Conservation (phyloP, 225 moss, liverwort and hornwort species). For the Lunularia cruciata region DNA sequence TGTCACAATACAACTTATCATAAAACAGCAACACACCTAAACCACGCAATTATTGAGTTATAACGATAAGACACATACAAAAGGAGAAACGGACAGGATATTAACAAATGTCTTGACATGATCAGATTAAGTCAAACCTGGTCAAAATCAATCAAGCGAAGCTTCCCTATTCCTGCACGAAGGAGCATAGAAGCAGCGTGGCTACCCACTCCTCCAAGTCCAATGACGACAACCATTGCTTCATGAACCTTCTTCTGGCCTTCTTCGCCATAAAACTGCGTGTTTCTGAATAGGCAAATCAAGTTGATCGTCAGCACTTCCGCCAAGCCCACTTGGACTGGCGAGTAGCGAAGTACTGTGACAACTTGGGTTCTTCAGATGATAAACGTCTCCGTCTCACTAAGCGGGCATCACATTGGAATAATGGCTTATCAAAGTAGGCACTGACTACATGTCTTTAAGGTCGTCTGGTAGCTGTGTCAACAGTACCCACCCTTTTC, state of each 20-base stretch:
- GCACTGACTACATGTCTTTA: neutral
- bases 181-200: conserved; percentile 98
- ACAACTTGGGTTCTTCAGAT: neutral
- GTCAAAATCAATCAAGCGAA: conserved; percentile 98
- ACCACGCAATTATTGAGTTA: too few species aligned
- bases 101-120: too few species aligned
- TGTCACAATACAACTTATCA: conserved; percentile 37
- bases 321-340: neutral
- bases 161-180: conserved; percentile 85
- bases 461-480: neutral
- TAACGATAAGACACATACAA: too few species aligned
- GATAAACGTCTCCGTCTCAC: neutral
- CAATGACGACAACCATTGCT: conserved; percentile 86
- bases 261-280: conserved; percentile 89
- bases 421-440: neutral
- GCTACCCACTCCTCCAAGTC: conserved; percentile 97
- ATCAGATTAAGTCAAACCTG: conserved; percentile 60
- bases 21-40: neutral
- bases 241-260: conserved; percentile 91
- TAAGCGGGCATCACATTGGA: neutral
- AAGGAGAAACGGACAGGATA: too few species aligned
- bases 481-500: neutral
- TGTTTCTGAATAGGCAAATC: conserved; percentile 55
- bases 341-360: neutral
- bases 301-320: neutral